phyloP scores from a whole-genome alignment of 2,329 filamentous ascomycete species.

The Phialocephala sp. region DNA sequence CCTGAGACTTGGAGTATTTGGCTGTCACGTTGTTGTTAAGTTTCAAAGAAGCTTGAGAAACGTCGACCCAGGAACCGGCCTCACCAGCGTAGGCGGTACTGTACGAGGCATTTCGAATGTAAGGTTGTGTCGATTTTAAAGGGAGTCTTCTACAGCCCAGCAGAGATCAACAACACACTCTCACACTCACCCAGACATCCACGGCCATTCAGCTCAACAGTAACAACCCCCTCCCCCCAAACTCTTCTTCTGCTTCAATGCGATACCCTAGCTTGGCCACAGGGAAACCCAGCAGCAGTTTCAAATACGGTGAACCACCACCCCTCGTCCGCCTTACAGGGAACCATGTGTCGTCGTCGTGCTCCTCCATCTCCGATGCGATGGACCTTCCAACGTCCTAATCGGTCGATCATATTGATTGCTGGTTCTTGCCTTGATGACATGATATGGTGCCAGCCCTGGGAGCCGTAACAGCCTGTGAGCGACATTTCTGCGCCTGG shows the following conservation, averaged over 20 bases:
- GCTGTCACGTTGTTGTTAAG: not conserved
- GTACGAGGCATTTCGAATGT: too few relatives aligned
- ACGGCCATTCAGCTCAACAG: too few relatives aligned
- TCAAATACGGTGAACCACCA: not conserved
- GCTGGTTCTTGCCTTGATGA: too few relatives aligned
- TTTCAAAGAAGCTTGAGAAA: not conserved
- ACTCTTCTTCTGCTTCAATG: not conserved
- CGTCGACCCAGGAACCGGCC: not conserved
- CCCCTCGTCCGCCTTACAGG: not conserved
- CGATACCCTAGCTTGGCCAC: not conserved
- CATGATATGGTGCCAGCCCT: not conserved
- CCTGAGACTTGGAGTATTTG: not conserved
- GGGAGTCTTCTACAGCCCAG: not conserved
- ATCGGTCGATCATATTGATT: not conserved
- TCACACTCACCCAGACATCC: too few relatives aligned
- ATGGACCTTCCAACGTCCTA: not conserved
- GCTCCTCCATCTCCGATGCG: not conserved
- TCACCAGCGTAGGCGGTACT: not conserved
- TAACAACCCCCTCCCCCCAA: too few relatives aligned
- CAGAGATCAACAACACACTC: not conserved
- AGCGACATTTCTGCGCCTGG: not conserved
- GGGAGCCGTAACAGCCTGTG: not conserved
- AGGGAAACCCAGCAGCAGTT: not conserved
- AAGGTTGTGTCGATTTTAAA: too few relatives aligned
- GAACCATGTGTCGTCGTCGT: not conserved